Base-by-base conservation (phyloP, 257 asterid species). In the Lantana camara region DNA sequence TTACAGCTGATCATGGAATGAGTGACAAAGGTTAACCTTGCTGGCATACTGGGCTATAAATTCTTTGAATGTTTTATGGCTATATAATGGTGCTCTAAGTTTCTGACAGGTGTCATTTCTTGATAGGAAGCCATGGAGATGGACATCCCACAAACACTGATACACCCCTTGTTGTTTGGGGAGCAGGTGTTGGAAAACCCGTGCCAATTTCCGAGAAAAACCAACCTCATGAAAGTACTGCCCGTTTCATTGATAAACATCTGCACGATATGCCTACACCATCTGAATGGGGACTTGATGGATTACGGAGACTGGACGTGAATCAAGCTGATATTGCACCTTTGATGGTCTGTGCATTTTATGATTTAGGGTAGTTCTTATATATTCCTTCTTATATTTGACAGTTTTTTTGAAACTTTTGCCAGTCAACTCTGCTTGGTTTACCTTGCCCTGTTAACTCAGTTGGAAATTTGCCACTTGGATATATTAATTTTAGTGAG, bases 1-100 rank as follows among this genome's bases (percentile, higher is more conserved):
- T 93, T 72, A 93, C 99, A 13, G 97, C 99, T 53, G 99, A 93
- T 76, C 99, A 93, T 83, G 97, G 99, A 70, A 93, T 93, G 97
- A 93, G 97, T 60, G 99, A 93, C 75, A 93, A 93, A 93, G 99
- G 99, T 90, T 76, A 69, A 60, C 19, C 44, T 60, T 23, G 68
- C 34, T 47, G 54, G 17, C 9, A 38, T 64, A 38, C 49, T 66
- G 49, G 22, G 57, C 64, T 46, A 40, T 42, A 27, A 27, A 9
- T 12, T 71, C 45, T 27, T 38, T 32, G 48, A 50, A 45, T 29
- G 51, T 37, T 45, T 12, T 22, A 11, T 49, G 49, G 63, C 5
- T 37, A 29, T 54, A 5, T 14, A 44, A 40, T 49, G 24, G 67
- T 9, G 50, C 41, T 22, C 21, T 49, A 51, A 67, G 27, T 47